Evolutionary conservation across 73 alveolate genomes (phyloP).

Genomic region (Paramecium pentaurelia): DNA sequence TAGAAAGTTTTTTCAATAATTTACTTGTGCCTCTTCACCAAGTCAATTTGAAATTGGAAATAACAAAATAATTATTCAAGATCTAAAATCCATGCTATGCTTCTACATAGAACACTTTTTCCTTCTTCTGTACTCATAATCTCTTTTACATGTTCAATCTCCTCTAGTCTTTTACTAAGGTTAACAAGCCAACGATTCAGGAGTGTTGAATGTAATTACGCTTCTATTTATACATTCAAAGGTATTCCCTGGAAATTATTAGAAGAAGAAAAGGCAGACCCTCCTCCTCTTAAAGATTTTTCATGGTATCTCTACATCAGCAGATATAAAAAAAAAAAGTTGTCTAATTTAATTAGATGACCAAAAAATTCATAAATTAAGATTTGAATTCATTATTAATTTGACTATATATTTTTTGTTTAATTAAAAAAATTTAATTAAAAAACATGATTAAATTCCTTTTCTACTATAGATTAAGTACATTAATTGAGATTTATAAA

Average conservation of each 20-base stretch:
- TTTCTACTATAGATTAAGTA: too few species aligned
- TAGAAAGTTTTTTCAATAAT: background rate
- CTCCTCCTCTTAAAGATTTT: background rate
- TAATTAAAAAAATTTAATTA: too few species aligned
- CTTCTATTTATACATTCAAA: background rate
- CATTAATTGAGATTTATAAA: too few species aligned
- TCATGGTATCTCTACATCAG: background rate
- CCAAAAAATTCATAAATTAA: too few species aligned
- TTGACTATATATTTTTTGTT: too few species aligned
- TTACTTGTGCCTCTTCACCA: background rate
- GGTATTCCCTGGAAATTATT: background rate
- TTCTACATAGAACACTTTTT: background rate
- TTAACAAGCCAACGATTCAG: background rate
- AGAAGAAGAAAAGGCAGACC: background rate
- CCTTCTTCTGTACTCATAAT: background rate
- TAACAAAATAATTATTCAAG: background rate
- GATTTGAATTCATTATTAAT: too few species aligned
- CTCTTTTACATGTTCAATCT: background rate
- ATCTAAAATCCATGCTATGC: background rate
- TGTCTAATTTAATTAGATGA: too few species aligned
- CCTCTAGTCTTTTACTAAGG: background rate
- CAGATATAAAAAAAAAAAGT: background rate
- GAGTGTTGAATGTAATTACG: background rate
- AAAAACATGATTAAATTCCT: too few species aligned
- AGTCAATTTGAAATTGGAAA: background rate